Evolutionary conservation across 495 filamentous ascomycete genomes (phyloP).

Genomic region (Lasiosphaeris hirsuta): DNA sequence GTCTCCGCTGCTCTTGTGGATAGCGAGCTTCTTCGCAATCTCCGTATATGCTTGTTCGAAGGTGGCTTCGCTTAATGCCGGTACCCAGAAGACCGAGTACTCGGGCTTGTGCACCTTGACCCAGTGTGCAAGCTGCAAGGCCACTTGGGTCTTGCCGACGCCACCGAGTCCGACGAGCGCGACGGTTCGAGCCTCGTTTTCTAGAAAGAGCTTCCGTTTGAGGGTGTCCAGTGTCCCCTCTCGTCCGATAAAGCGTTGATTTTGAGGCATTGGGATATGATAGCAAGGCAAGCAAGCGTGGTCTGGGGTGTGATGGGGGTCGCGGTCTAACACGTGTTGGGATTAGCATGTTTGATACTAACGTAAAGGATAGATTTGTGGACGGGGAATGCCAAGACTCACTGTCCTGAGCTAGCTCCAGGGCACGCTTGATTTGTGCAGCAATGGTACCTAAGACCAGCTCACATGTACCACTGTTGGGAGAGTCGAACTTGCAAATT

Average conservation of each 20-base stretch:
- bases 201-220: constrained; percentile 15
- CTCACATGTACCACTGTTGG: no score
- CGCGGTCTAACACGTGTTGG: no score
- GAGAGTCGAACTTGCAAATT: no score
- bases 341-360: no score
- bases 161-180: constrained; percentile 46
- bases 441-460: no score
- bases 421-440: no score
- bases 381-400: no score
- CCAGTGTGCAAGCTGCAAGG: constrained; percentile 45
- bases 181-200: constrained; percentile 18
- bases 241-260: constrained; percentile 33
- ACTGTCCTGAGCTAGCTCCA: no score
- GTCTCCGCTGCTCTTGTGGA: constrained; percentile 1
- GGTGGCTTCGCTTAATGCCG: constrained; percentile 34
- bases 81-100: constrained; percentile 52
- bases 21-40: constrained; percentile 35
- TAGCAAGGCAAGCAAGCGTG: no score
- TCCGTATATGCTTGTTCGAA: constrained; percentile 46
- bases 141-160: constrained; percentile 53
- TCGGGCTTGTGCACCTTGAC: constrained; percentile 29
- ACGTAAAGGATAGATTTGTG: no score
- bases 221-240: constrained; percentile 23
- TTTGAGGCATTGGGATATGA: constrained; percentile 24
- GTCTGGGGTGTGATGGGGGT: no score